Percentiles rank a stretch among this genome's conserved stretches.
These are phyloP conservation scores for Mortierella sp. DNA, from an alignment of 371 early-diverging fungal species.

Conservation along the genomic window DNA sequence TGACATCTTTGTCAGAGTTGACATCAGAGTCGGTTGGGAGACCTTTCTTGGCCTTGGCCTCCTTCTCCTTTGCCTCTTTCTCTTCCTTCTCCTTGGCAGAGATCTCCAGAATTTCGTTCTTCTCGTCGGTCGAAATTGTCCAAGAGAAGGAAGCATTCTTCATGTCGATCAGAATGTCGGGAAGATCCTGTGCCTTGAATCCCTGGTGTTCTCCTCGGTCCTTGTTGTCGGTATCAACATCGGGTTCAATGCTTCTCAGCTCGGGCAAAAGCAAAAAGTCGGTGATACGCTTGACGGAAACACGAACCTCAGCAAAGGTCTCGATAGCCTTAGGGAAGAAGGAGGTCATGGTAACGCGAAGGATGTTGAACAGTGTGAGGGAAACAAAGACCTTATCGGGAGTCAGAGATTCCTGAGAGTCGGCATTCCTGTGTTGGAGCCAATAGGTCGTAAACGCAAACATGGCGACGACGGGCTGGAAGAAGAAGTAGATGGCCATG, in stretches of 20 bases:
- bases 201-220: background rate
- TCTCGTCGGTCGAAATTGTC: conserved; percentile 14
- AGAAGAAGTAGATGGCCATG: conserved; percentile 42
- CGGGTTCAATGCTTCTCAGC: conserved; percentile 33
- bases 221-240: background rate
- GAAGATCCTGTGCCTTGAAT: conserved; percentile 4
- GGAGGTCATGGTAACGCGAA: conserved; percentile 64
- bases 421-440: conserved; percentile 18
- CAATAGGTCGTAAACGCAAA: conserved; percentile 36
- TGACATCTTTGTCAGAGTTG: background rate
- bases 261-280: conserved; percentile 66
- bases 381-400: conserved; percentile 51
- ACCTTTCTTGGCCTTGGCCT: background rate
- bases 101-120: conserved; percentile 25
- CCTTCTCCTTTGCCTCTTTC: background rate
- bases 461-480: conserved; percentile 62
- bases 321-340: conserved; percentile 67
- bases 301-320: conserved; percentile 64
- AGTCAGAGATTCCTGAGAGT: conserved; percentile 13
- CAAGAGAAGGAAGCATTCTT: conserved; percentile 23
- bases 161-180: conserved; percentile 25
- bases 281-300: conserved; percentile 64
- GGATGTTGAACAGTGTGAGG: conserved; percentile 44
- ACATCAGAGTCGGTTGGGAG: background rate
- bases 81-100: conserved; percentile 15